Conservation (phyloP, 305 asterid species). For the Fraxinus greggii region DNA sequence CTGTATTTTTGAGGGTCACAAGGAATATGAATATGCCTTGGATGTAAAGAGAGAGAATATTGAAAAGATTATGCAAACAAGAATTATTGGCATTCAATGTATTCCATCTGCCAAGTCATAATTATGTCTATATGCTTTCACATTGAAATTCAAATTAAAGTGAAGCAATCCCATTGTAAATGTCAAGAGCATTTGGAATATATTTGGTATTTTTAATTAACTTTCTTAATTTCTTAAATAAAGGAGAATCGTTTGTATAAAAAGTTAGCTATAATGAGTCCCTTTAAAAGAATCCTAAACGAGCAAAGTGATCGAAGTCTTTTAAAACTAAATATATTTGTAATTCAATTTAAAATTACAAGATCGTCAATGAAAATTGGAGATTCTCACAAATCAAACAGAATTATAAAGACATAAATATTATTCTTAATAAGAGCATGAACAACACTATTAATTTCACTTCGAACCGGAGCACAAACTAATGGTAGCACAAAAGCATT, state of each 20-base stretch:
- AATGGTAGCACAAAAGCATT: too few species aligned
- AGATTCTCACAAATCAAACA: too few species aligned
- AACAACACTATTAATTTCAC: too few species aligned
- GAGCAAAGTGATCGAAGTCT: neutral
- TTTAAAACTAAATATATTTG: too few species aligned
- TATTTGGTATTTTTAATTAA: neutral
- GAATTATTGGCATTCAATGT: neutral
- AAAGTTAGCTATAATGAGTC: too few species aligned
- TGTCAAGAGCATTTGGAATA: neutral
- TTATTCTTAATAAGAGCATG: too few species aligned
- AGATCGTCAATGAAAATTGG: neutral
- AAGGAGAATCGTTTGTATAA: neutral
- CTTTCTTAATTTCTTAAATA: neutral
- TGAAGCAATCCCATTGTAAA: neutral
- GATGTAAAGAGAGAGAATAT: neutral
- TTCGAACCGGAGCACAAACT: too few species aligned
- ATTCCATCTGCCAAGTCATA: neutral
- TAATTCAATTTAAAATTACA: too few species aligned
- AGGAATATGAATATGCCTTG: neutral
- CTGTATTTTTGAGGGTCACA: neutral
- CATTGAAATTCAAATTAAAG: neutral
- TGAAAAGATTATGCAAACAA: neutral
- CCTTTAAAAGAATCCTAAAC: neutral
- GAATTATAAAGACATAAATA: neutral
- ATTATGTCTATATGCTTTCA: neutral